Evolutionary conservation across 441 rosid genomes (phyloP), one percentile per base, ranked within the genome.

Genomic region (Raphanus hybrid): DNA sequence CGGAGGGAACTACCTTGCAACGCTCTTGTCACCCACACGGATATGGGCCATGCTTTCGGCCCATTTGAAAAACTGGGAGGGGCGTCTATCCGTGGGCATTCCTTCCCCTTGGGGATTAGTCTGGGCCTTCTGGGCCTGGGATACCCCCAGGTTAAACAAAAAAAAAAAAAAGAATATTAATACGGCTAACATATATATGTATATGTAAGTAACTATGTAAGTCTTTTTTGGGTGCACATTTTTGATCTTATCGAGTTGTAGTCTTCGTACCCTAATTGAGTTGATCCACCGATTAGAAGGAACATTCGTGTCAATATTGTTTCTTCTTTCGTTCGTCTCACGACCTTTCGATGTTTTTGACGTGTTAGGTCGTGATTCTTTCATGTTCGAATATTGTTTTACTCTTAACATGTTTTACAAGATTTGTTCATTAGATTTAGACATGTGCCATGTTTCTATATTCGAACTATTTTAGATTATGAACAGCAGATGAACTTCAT

Each of bases 231-330:
- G 43, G 26, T 63, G 45, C 26, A 34, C 45, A 34, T 14, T 14
- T 50, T 76, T 76, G 20, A 55, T 71, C 18, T 69, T 43, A 69
- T 50, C 57, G 58, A 35, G 14, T 41, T 50, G 15, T 39, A 26
- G 74, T 62, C 5, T 69, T 69, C 32, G 74, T 26, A 70, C 35
- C 59, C 52, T 62, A 63, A 10, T 63, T 70, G 75, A 76, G 59
- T 29, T 76, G 45, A 69, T 54, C 57, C 43, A 35, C 55, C 54
- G 65, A 3, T 63, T 64, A 26, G 26, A 63, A 50, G 32, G 69
- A 62, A 62, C 70, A 74, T 14, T 66, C 58, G 66, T n/a, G 34
- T 35, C 15, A n/a, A 66, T 15, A 58, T 23, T 12, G 52, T 58
- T 75, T 58, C 67, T 64, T 67, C 48, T 15, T 68, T 75, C 15